phyloP scores from a whole-genome alignment of 2,329 filamentous ascomycete species.

The Pseudogymnoascus sp. region DNA sequence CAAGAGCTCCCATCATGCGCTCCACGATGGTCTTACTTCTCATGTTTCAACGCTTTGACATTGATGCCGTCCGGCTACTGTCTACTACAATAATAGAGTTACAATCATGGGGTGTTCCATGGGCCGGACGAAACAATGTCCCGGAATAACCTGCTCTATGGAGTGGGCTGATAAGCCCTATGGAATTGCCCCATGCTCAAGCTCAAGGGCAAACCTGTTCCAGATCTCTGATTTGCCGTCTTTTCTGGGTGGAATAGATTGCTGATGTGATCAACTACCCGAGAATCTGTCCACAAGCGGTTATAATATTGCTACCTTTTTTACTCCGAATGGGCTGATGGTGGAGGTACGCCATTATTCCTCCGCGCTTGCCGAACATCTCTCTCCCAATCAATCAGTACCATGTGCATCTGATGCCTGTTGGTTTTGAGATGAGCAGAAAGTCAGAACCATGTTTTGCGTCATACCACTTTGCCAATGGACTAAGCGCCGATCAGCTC shows the following conservation, averaged over 20 bases:
- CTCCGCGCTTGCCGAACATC: neutral
- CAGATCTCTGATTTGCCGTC: neutral
- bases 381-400: conserved; percentile 1
- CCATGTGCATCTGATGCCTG: neutral
- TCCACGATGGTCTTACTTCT: conserved; percentile 7
- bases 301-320: neutral
- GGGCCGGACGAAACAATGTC: conserved; percentile 10
- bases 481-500: conserved; percentile 5
- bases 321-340: neutral
- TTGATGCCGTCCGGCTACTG: neutral
- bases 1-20: neutral
- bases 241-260: neutral
- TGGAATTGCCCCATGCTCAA: conserved; percentile 7
- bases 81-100: conserved; percentile 8
- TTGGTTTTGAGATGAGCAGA: conserved; percentile 6
- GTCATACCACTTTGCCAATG: neutral
- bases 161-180: neutral
- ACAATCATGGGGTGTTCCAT: conserved; percentile 1
- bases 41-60: conserved; percentile 9
- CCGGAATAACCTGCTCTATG: conserved; percentile 3
- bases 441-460: neutral
- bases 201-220: conserved; percentile 1
- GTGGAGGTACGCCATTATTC: neutral
- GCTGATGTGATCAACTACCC: conserved; percentile 1
- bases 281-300: neutral